These are phyloP conservation scores for Backusella macrospora DNA, from an alignment of 192 early-diverging fungal species.

Conservation along the genomic window DNA sequence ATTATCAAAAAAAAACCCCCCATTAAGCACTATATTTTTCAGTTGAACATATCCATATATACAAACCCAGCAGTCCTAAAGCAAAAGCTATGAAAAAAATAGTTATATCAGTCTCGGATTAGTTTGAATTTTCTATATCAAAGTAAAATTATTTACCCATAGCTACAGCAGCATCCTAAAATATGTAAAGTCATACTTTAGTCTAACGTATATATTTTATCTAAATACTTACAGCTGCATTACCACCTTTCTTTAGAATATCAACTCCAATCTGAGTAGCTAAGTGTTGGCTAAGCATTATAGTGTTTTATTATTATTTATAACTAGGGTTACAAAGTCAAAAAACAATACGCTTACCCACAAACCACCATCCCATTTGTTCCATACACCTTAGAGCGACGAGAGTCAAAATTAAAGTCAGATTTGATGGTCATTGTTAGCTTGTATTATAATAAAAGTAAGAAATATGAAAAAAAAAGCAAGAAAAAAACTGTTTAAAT, in stretches of 20 bases:
- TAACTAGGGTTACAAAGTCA: neutral
- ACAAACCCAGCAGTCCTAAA: neutral
- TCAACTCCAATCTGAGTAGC: constrained; percentile 67
- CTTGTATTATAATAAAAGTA: neutral
- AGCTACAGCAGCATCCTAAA: constrained; percentile 61
- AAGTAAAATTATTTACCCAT: constrained; percentile 26
- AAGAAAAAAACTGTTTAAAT: too few relatives aligned
- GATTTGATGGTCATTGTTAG: neutral
- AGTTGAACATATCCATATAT: neutral
- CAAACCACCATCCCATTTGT: constrained; percentile 66
- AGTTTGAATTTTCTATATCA: neutral
- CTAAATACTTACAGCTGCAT: constrained; percentile 64
- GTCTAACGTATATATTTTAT: neutral
- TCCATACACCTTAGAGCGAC: constrained; percentile 57
- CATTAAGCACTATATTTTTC: neutral
- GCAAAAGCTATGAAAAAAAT: neutral
- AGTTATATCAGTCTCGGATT: neutral
- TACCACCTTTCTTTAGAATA: constrained; percentile 70
- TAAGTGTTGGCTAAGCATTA: constrained; percentile 62
- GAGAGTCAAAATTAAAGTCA: constrained; percentile 33
- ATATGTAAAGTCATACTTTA: neutral
- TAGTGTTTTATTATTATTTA: neutral
- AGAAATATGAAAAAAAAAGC: neutral
- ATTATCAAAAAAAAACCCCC: neutral
- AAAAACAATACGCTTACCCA: constrained; percentile 19